phyloP scores from a whole-genome alignment of 1,284 basidiomycete species.

The Cutaneotrichosporon sp. region DNA sequence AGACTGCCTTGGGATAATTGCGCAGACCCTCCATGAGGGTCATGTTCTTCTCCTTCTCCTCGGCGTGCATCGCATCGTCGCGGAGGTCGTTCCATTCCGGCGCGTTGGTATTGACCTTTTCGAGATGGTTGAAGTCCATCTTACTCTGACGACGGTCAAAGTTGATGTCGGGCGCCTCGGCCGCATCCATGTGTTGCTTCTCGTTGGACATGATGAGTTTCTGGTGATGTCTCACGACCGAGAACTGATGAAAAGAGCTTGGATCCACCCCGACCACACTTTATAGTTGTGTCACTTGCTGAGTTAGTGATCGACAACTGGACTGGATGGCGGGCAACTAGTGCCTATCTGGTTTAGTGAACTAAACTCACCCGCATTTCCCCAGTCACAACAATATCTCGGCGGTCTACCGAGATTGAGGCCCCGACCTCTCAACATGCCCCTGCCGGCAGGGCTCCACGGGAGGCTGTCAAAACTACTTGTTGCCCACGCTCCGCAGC shows the following conservation, averaged over 20 bases:
- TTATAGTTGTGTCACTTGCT: neutral
- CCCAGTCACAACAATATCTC: neutral
- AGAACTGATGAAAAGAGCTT: neutral
- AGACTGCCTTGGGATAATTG: constrained; percentile 24
- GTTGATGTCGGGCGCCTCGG: neutral
- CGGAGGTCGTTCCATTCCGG: constrained; percentile 7
- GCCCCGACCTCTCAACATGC: neutral
- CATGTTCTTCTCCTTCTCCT: constrained; percentile 20
- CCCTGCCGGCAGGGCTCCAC: neutral
- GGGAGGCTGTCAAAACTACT: neutral
- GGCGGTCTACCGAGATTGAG: neutral
- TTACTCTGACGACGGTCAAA: neutral
- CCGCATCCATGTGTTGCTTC: neutral
- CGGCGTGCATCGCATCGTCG: constrained; percentile 24
- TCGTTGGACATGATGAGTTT: neutral
- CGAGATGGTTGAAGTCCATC: constrained; percentile 2
- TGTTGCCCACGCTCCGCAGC: neutral
- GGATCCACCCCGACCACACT: neutral
- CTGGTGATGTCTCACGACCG: neutral
- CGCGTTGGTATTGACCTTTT: neutral
- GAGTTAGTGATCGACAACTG: neutral
- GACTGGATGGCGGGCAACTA: neutral
- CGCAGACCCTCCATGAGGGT: constrained; percentile 17
- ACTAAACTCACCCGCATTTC: neutral
- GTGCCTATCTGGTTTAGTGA: neutral